Evolutionary conservation across 1,284 basidiomycete species (phyloP), one percentile per base, ranked within the genome.

Genomic region (Ceratobasidium sp.): DNA sequence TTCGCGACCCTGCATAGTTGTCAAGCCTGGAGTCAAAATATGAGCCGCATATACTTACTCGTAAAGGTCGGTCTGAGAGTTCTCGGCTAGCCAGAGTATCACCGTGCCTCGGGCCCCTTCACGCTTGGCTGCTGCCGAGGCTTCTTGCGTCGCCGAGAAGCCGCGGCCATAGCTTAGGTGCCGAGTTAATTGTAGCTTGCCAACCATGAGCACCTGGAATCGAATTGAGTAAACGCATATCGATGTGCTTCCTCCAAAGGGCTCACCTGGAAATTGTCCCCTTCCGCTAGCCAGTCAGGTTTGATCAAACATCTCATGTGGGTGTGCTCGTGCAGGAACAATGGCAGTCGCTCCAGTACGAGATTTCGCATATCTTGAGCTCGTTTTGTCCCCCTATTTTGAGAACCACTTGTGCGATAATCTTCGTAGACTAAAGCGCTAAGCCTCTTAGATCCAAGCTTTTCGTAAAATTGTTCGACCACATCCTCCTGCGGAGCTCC

Each of bases 241-340:
- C n/a, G 2, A 28, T 6, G 4, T 26, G 6, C 5, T 3, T n/a
- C 3, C 6, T 61, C 43, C 23, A 14, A 10, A 4, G 16, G 8
- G 18, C 76, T 74, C n/a, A 84, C 80, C 74, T 62, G 77, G 74
- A 91, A 97, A 79, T 92, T 92, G 55, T 83, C 84, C 8, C 86
- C 84, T 21, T 86, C 84, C 59, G 87, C 89, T 48, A 98, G 82
- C 91, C 92, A 94, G 18, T 87, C 88, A 61, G 88, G 87, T 5
- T 91, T 87, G 36, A 92, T 85, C 32, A 87, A 86, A 0, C 91
- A 89, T 39, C 86, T 85, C 1, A 88, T 84, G 77, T 93, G 89
- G 0, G 88, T 89, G 73, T 94, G 91, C 77, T 97, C 96, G 69
- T 97, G 92, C 8, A 98, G 83, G 83, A 98, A 98, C 39, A 99